These are phyloP conservation scores for Pontederia paniculata DNA, from an alignment of 176 grass and related monocot genomes.

Conservation along the genomic window DNA sequence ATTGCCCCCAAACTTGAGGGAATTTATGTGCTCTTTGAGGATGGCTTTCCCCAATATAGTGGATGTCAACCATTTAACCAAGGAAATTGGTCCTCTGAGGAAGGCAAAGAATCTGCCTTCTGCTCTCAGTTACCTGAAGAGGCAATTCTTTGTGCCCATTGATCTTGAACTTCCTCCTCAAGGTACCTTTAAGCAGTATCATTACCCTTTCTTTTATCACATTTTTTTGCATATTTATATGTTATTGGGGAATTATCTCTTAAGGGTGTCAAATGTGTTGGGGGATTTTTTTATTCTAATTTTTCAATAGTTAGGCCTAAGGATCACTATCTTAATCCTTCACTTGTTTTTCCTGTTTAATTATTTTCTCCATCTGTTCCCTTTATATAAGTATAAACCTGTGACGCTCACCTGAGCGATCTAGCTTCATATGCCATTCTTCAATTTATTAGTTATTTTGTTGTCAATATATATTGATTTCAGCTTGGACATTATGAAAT, in stretches of 20 bases:
- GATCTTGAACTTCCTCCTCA: slow-evolving; percentile 58
- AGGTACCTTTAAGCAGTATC: slow-evolving; percentile 31
- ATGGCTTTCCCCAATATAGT: slow-evolving; percentile 73
- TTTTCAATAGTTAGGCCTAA: background rate
- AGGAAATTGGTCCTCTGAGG: slow-evolving; percentile 62
- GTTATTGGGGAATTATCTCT: no score
- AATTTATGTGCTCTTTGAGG: slow-evolving; percentile 80
- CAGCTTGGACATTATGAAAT: background rate
- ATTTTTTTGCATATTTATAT: slow-evolving; percentile 8
- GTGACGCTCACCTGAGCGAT: no score
- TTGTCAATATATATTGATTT: background rate
- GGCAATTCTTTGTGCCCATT: slow-evolving; percentile 53
- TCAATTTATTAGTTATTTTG: no score
- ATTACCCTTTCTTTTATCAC: slow-evolving; percentile 9
- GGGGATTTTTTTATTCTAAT: background rate
- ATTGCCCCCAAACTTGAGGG: slow-evolving; percentile 46
- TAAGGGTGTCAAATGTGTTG: no score
- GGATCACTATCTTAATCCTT: background rate
- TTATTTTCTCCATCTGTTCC: background rate
- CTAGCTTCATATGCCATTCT: no score
- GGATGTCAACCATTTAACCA: slow-evolving; percentile 77
- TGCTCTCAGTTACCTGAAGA: slow-evolving; percentile 61
- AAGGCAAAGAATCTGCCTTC: slow-evolving; percentile 70
- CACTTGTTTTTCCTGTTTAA: background rate
- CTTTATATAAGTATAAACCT: background rate